These are phyloP conservation scores for Geum urbanum DNA, from an alignment of 306 rosid species.

Conservation along the genomic window DNA sequence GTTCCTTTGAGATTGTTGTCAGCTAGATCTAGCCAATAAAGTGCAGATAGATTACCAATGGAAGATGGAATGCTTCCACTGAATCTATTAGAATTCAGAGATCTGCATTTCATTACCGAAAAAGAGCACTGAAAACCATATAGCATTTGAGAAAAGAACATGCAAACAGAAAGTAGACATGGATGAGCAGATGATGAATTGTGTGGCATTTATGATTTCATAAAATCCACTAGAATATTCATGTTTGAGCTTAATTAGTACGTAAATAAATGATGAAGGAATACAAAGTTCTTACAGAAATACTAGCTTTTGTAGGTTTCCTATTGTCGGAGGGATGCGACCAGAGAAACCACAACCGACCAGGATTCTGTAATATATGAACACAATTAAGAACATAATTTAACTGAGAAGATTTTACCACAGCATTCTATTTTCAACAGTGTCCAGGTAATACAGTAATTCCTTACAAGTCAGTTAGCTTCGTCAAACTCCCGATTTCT, in stretches of 20 bases:
- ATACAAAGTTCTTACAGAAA: neutral
- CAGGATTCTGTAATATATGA: slow-evolving; percentile 48
- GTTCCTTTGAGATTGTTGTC: slow-evolving; percentile 35
- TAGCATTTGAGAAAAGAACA: neutral
- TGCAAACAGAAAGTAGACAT: neutral
- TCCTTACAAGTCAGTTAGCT: slow-evolving; percentile 51
- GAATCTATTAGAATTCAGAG: slow-evolving; percentile 35
- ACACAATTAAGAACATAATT: slow-evolving; percentile 9
- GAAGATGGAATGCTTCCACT: slow-evolving; percentile 33
- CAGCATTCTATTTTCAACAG: neutral
- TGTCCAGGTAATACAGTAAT: neutral
- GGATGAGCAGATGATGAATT: neutral
- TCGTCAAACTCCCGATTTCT: slow-evolving; percentile 47
- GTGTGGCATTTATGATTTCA: neutral
- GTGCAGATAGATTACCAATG: slow-evolving; percentile 37
- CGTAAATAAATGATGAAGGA: slow-evolving; percentile 41
- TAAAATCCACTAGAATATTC: neutral
- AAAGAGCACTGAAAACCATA: neutral
- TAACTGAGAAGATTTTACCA: neutral
- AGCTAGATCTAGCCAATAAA: slow-evolving; percentile 40
- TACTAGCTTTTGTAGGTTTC: slow-evolving; percentile 44
- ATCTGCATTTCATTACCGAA: slow-evolving; percentile 22
- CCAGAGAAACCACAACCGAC: slow-evolving; percentile 61
- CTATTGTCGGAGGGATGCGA: slow-evolving; percentile 51
- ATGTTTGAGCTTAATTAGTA: neutral